Conservation (phyloP, 768 basidiomycete genomes). For the Tricholoma terreum region DNA sequence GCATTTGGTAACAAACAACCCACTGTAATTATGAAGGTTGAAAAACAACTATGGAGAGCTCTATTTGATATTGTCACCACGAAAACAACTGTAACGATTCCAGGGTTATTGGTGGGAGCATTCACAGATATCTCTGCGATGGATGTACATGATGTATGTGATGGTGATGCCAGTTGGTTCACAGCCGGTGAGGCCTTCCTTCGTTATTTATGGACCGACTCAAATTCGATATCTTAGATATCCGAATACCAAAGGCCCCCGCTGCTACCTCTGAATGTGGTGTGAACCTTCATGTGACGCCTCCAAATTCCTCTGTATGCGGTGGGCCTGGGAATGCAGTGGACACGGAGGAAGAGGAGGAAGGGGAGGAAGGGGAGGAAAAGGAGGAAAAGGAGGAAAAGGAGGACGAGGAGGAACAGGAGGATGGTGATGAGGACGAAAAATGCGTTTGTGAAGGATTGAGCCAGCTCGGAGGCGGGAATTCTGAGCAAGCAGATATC, state of each 20-base stretch:
- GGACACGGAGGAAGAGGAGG: neutral
- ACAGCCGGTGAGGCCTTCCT: neutral
- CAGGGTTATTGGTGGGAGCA: neutral
- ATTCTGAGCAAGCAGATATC: neutral
- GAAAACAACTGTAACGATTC: neutral
- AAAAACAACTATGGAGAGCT: neutral
- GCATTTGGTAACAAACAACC: too few relatives aligned
- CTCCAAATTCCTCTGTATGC: neutral
- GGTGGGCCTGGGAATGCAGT: neutral
- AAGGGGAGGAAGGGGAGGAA: neutral
- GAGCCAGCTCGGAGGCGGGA: neutral
- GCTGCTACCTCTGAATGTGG: neutral
- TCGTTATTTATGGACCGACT: neutral
- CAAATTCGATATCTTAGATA: neutral
- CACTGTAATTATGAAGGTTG: neutral
- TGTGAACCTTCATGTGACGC: neutral
- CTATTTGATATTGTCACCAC: neutral
- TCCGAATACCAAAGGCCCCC: neutral
- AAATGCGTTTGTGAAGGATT: neutral
- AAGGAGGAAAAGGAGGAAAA: too few relatives aligned
- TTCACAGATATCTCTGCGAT: too few relatives aligned
- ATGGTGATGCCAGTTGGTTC: neutral
- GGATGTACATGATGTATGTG: neutral
- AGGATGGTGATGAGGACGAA: neutral
- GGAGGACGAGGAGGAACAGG: neutral